phyloP scores from a whole-genome alignment of 768 basidiomycete species.

The Kwoniella mangroviensis region DNA sequence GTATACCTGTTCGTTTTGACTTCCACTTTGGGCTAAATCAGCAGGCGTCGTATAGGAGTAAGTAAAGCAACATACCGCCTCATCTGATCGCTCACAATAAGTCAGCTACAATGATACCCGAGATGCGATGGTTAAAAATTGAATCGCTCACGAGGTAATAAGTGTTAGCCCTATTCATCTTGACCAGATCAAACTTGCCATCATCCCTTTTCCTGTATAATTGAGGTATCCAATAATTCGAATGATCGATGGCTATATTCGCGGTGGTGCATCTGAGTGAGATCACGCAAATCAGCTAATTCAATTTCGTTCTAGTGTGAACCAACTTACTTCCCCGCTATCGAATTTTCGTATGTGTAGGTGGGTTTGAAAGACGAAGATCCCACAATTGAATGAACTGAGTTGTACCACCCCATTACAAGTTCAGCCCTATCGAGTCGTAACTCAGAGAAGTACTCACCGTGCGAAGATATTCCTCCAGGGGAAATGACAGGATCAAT shows the following conservation, averaged over 20 bases:
- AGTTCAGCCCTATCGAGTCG: not conserved
- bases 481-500: constrained; percentile 29
- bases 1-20: constrained; percentile 42
- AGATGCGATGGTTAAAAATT: no score
- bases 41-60: no score
- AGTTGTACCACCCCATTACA: not conserved
- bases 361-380: constrained; percentile 17
- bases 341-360: constrained; percentile 25
- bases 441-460: constrained; percentile 7
- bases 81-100: constrained; percentile 1
- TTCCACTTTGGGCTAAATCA: constrained; percentile 3
- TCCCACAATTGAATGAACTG: constrained; percentile 27
- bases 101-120: no score
- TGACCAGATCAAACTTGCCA: constrained; percentile 13
- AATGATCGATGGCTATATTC: constrained; percentile 56
- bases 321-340: constrained; percentile 9
- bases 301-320: constrained; percentile 30
- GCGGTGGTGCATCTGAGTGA: constrained; percentile 56
- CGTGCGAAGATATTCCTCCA: constrained; percentile 22
- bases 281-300: constrained; percentile 19
- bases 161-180: constrained; percentile 44
- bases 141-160: constrained; percentile 55
- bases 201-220: constrained; percentile 44
- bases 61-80: not conserved
- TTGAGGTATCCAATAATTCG: constrained; percentile 58